Conservation (phyloP, 192 early-diverging fungal genomes). For the Coemansia sp. region DNA sequence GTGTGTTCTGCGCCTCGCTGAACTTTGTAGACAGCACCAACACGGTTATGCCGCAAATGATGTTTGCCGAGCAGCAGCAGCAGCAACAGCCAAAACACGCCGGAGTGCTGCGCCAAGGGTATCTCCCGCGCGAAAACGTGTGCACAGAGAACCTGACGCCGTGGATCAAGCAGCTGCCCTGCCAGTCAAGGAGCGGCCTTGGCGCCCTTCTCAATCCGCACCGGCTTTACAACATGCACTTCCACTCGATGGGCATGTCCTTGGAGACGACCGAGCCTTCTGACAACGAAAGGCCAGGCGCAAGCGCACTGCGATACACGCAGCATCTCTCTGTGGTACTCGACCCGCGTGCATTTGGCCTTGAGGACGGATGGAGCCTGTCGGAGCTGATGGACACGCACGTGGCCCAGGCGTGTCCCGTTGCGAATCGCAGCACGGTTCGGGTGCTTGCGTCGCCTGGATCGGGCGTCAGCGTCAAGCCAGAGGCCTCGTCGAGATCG, state of each 20-base stretch:
- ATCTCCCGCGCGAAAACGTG: slow-evolving; percentile 86
- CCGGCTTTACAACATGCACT: slow-evolving; percentile 84
- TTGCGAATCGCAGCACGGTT: slow-evolving; percentile 49
- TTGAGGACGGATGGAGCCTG: slow-evolving; percentile 45
- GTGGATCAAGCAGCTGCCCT: slow-evolving; percentile 94
- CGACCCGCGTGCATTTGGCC: slow-evolving; percentile 56
- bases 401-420: slow-evolving; percentile 51
- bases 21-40: slow-evolving; percentile 85
- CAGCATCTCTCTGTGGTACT: slow-evolving; percentile 80
- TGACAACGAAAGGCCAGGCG: slow-evolving; percentile 51
- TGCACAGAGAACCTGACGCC: slow-evolving; percentile 99
- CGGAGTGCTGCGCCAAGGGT: slow-evolving; percentile 63
- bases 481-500: slow-evolving; percentile 12
- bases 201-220: slow-evolving; percentile 86
- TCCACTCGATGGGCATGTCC: slow-evolving; percentile 84
- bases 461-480: slow-evolving; percentile 10
- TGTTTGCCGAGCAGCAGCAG: slow-evolving; percentile 36
- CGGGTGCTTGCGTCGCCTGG: slow-evolving; percentile 20
- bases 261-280: slow-evolving; percentile 49
- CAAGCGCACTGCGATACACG: slow-evolving; percentile 57
- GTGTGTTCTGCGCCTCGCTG: slow-evolving; percentile 93
- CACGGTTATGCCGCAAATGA: slow-evolving; percentile 57
- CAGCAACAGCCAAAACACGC: background rate
- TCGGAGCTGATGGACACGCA: slow-evolving; percentile 53
- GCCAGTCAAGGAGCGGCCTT: slow-evolving; percentile 88